A percentile compares a stretch with the other conserved stretches of the same genome.
These are phyloP conservation scores for Leccinum disarticulatum DNA, from an alignment of 768 basidiomycete species.

Conservation along the genomic window DNA sequence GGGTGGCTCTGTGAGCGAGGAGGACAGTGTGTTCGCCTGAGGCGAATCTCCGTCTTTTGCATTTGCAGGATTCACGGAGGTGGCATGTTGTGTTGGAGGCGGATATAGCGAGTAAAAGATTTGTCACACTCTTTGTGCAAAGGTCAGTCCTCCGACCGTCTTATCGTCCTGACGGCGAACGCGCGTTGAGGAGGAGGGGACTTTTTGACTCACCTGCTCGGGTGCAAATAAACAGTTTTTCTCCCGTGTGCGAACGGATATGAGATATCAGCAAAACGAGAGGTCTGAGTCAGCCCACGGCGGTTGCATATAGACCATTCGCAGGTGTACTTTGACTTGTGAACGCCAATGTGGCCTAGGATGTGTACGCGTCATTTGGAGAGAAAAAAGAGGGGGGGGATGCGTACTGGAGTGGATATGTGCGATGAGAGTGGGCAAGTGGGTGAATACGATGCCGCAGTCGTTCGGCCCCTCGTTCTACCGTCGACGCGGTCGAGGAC, in stretches of 20 bases:
- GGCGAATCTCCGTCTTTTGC: constrained; percentile 54
- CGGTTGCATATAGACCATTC: constrained; percentile 85
- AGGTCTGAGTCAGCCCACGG: constrained; percentile 80
- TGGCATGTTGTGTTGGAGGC: constrained; percentile 78
- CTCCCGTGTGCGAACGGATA: constrained; percentile 89
- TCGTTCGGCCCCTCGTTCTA: constrained; percentile 51
- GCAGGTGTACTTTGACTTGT: constrained; percentile 85
- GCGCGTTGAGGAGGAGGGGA: background rate
- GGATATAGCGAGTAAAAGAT: constrained; percentile 92
- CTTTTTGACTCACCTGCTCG: constrained; percentile 58
- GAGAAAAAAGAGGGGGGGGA: background rate
- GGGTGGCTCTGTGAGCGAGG: constrained; percentile 22
- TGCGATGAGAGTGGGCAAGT: constrained; percentile 72
- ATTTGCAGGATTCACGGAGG: constrained; percentile 68
- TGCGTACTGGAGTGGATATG: constrained; percentile 80
- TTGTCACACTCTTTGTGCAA: constrained; percentile 83
- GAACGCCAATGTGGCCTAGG: constrained; percentile 76
- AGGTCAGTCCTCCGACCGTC: no score
- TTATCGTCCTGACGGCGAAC: no score
- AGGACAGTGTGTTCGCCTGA: constrained; percentile 20
- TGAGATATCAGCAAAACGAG: constrained; percentile 90
- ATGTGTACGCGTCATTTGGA: background rate
- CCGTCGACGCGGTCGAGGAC: constrained; percentile 16
- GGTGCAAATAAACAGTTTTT: constrained; percentile 87
- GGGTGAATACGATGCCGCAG: constrained; percentile 66